phyloP scores from a whole-genome alignment of 116 monocot species.

The Trichopus zeylanicus region DNA sequence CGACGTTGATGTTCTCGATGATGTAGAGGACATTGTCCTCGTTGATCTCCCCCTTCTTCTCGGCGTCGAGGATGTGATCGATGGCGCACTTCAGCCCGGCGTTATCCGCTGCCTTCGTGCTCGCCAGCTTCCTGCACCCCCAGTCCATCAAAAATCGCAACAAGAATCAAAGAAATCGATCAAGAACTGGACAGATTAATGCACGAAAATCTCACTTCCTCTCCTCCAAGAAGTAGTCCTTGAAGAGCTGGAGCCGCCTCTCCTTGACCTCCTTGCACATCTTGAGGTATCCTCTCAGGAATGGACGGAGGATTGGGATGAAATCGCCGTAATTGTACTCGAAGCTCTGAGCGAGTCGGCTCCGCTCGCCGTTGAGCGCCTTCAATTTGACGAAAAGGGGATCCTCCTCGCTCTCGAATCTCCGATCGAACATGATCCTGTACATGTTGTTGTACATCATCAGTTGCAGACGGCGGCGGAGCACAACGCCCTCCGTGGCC shows the following conservation, averaged over 20 bases:
- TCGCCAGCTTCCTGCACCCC: constrained; percentile 44
- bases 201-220: constrained; percentile 29
- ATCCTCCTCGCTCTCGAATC: constrained; percentile 70
- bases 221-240: constrained; percentile 61
- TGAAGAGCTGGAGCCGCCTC: constrained; percentile 53
- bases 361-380: constrained; percentile 64
- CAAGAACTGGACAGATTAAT: neutral
- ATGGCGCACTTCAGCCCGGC: constrained; percentile 60
- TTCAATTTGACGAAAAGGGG: constrained; percentile 54
- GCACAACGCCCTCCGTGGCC: constrained; percentile 51
- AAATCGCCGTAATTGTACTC: constrained; percentile 84
- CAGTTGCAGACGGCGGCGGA: constrained; percentile 49
- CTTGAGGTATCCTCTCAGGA: constrained; percentile 65
- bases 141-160: neutral
- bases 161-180: neutral
- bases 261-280: constrained; percentile 76
- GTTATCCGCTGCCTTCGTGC: constrained; percentile 32
- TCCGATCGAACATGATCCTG: constrained; percentile 69
- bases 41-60: constrained; percentile 80
- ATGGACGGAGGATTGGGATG: constrained; percentile 65
- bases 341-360: constrained; percentile 71
- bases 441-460: constrained; percentile 91
- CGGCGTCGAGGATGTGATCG: constrained; percentile 64
- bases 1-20: constrained; percentile 82
- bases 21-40: constrained; percentile 86